A percentile compares a stretch with the other conserved stretches of the same genome.
These are phyloP conservation scores for Mycena rebaudengoi DNA, from an alignment of 768 basidiomycete species.

Conservation along the genomic window DNA sequence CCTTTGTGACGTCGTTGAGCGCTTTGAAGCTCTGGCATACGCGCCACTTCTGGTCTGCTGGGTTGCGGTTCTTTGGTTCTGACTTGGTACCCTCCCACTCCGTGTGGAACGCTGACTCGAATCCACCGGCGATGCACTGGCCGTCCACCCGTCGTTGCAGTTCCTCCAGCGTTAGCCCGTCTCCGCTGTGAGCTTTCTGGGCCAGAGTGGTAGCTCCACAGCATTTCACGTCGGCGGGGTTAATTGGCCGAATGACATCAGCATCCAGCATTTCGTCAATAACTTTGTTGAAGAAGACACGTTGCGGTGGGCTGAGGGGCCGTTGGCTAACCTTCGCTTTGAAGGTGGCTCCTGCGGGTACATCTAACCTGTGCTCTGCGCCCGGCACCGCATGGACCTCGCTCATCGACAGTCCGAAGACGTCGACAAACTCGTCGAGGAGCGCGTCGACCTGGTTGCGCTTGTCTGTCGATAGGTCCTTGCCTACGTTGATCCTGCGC, in stretches of 20 bases:
- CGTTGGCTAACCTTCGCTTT: slow-evolving; percentile 24
- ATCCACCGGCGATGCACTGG: background rate
- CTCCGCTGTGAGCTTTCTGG: slow-evolving; percentile 13
- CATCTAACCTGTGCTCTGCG: too few species aligned
- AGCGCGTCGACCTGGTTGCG: background rate
- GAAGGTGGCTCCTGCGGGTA: slow-evolving; percentile 16
- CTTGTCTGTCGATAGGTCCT: background rate
- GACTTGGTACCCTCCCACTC: background rate
- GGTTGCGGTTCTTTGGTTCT: too few species aligned
- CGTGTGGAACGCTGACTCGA: background rate
- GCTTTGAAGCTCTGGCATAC: slow-evolving; percentile 48
- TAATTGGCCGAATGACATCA: background rate
- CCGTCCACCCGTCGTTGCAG: background rate
- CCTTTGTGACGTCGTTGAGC: slow-evolving; percentile 40
- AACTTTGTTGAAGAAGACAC: slow-evolving; percentile 21
- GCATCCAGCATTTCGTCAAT: slow-evolving; percentile 33
- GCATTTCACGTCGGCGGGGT: slow-evolving; percentile 12
- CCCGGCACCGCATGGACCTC: too few species aligned
- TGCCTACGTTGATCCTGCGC: slow-evolving; percentile 27
- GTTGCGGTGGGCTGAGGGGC: slow-evolving; percentile 29
- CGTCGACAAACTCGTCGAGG: too few species aligned
- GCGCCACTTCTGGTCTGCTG: slow-evolving; percentile 43
- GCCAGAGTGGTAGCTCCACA: background rate
- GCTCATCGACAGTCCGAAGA: too few species aligned
- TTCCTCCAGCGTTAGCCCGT: slow-evolving; percentile 4